Evolutionary conservation across 192 early-diverging fungal species (phyloP), one percentile per base, ranked within the genome.

Genomic region (Coemansia brasiliensis): DNA sequence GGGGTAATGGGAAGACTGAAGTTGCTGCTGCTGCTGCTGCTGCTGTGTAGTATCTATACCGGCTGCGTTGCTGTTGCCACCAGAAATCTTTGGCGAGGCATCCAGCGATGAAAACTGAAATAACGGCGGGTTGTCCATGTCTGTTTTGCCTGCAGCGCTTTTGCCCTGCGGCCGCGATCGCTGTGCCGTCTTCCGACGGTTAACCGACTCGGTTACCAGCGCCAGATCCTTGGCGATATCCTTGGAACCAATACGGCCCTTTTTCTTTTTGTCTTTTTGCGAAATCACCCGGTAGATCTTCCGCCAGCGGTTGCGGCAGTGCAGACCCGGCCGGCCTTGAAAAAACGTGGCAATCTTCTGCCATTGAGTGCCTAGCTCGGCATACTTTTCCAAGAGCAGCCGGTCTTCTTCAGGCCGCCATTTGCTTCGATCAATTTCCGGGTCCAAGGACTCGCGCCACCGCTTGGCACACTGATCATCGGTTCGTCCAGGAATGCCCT

Each of bases 381-480:
- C 62, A 59, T 81, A 86, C 59, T 85, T 85, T 20, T 84, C 75
- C 46, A 87, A 63, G 32, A 90, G 59, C 3, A 84, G 55, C 1
- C 61, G 63, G 61, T 90, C 88, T 32, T 90, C 88, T 29, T 86
- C 84, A 5, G 84, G 69, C 5, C 75, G 83, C 88, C 88, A 90
- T 26, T 84, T 83, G 20, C 84, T 83, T 6, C 88, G 82, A 37
- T 90, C 86, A 15, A 90, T 90, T 7, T 82, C 74, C 10, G 93
- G 93, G 67, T 95, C 91, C 32, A 95, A 76, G 49, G 86, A 86
- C 76, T 95, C 93, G 20, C 87, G 80, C 86, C 93, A 95, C 24
- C 94, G 81, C 61, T 93, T 93, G 27, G 92, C 90, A 59, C 94
- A 96, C 60, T 94, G 92, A 58, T 91, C 89, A 57, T 90, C 90